These are phyloP conservation scores for Selaginella tamariscina DNA, from an alignment of 75 land plant genomes.

Conservation along the genomic window DNA sequence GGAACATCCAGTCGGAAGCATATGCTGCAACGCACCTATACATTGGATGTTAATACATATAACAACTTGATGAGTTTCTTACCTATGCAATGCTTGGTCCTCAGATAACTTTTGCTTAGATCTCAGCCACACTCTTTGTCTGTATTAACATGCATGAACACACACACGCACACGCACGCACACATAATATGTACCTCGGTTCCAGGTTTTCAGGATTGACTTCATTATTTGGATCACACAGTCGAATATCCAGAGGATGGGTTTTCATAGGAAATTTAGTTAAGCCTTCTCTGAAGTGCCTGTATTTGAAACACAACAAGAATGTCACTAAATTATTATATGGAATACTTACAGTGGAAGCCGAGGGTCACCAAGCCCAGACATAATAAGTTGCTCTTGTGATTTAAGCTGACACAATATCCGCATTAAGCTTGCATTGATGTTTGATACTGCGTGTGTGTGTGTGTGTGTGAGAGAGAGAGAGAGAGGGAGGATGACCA, in stretches of 20 bases:
- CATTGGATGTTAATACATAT: not conserved
- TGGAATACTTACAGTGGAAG: conserved; percentile 55
- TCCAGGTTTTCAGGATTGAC: conserved; percentile 31
- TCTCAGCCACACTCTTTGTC: conserved; percentile 71
- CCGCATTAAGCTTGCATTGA: not conserved
- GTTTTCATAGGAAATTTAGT: conserved; percentile 10
- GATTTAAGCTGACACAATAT: conserved; percentile 38
- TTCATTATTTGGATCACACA: conserved; percentile 44
- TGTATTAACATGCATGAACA: conserved; percentile 20
- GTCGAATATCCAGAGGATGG: conserved; percentile 65
- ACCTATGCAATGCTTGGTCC: conserved; percentile 96
- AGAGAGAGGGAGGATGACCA: not conserved
- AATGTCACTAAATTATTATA: not conserved
- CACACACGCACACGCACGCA: not conserved
- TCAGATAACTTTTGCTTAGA: conserved; percentile 86
- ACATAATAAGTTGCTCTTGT: conserved; percentile 50
- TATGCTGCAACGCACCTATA: conserved; percentile 85
- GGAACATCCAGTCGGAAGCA: conserved; percentile 71
- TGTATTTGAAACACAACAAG: not conserved
- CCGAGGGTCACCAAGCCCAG: conserved; percentile 68
- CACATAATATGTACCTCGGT: conserved; percentile 54
- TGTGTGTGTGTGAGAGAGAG: not conserved
- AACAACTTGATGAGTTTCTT: not conserved
- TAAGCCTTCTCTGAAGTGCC: not conserved
- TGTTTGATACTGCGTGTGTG: too few species aligned